phyloP scores from a whole-genome alignment of 768 basidiomycete species.

The Calvatia gigantea region DNA sequence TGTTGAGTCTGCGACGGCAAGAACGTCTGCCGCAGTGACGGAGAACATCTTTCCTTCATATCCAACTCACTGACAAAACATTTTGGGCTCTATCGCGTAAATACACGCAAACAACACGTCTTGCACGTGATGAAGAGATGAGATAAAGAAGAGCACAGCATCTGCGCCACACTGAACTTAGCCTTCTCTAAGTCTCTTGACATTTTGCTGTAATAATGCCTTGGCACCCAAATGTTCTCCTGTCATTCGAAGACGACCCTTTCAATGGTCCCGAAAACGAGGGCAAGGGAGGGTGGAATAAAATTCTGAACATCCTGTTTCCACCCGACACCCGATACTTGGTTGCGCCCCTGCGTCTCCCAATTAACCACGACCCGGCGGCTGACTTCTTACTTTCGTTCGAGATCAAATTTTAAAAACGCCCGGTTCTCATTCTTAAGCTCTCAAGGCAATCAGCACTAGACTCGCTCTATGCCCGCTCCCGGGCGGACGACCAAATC shows the following conservation, averaged over 20 bases:
- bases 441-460: conserved; percentile 17
- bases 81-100: not conserved
- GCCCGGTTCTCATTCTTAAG: conserved; percentile 27
- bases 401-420: conserved; percentile 12
- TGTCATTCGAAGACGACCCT: not conserved
- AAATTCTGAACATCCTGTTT: conserved; percentile 18
- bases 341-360: conserved; percentile 12
- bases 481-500: conserved; percentile 20
- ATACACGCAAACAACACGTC: conserved; percentile 2
- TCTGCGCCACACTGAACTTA: too few species aligned
- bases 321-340: conserved; percentile 13
- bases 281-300: conserved; percentile 14
- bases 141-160: not conserved
- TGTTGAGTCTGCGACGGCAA: conserved; percentile 44
- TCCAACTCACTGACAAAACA: not conserved
- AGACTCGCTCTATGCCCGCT: conserved; percentile 15
- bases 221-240: too few species aligned
- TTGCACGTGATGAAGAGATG: not conserved
- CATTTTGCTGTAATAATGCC: too few species aligned
- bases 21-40: conserved; percentile 43
- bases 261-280: too few species aligned
- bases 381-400: conserved; percentile 18
- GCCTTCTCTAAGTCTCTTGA: too few species aligned
- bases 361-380: not conserved
- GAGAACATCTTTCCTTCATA: conserved; percentile 45